Percentiles rank a stretch among this genome's conserved stretches.
Conservation (phyloP, 2,329 filamentous ascomycete species). For the Fusarium tanahbumbuense region DNA sequence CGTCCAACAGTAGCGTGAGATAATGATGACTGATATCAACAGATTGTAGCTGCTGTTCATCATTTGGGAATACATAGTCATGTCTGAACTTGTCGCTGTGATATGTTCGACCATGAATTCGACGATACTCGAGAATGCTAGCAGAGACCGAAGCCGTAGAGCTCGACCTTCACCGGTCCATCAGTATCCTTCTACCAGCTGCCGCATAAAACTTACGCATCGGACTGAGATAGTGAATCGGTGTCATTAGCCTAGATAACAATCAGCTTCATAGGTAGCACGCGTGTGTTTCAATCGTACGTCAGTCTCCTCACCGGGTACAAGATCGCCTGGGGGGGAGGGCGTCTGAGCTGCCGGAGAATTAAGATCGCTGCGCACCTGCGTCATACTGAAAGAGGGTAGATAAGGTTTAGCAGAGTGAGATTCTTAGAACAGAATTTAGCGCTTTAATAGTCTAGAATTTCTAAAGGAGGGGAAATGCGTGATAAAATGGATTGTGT, state of each 20-base stretch:
- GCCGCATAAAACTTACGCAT: not conserved
- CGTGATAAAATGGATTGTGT: not conserved
- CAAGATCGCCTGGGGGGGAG: not conserved
- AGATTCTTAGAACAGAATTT: not conserved
- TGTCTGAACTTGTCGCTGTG: slow-evolving; percentile 26
- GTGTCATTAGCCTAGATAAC: not conserved
- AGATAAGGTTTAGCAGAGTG: no score
- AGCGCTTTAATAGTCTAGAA: not conserved
- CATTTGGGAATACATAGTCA: slow-evolving; percentile 26
- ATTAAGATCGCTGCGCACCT: no score
- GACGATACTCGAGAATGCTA: slow-evolving; percentile 24
- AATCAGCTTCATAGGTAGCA: rapidly evolving
- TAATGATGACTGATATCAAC: slow-evolving; percentile 29
- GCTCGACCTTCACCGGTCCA: not conserved
- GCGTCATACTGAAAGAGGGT: not conserved
- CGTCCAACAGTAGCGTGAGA: slow-evolving; percentile 10
- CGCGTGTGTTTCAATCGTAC: not conserved
- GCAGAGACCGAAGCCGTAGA: slow-evolving; percentile 24
- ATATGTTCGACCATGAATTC: slow-evolving; percentile 27
- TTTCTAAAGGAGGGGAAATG: not conserved
- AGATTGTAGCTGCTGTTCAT: slow-evolving; percentile 20
- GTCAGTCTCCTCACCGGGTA: not conserved
- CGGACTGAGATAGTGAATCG: slow-evolving; percentile 1
- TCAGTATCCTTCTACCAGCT: not conserved
- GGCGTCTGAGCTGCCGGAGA: not conserved